A percentile compares a stretch with the other conserved stretches of the same genome.
These are phyloP conservation scores for Ambrosia hybrid DNA, from an alignment of 140 eudicot species.

Conservation along the genomic window DNA sequence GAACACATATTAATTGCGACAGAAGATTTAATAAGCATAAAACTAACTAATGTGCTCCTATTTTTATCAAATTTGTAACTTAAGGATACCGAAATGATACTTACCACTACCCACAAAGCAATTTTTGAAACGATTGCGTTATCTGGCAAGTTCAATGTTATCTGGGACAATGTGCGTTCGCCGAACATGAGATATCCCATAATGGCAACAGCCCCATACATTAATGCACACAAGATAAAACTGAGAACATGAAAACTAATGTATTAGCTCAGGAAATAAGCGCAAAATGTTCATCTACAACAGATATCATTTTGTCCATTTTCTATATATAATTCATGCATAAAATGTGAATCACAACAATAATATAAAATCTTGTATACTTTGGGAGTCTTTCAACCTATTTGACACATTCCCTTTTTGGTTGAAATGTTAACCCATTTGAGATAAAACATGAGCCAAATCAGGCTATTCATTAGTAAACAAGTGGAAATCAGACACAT, in stretches of 20 bases:
- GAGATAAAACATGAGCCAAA: background rate
- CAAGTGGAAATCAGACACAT: background rate
- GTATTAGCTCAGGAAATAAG: background rate
- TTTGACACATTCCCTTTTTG: background rate
- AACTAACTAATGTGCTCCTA: slow-evolving; percentile 12
- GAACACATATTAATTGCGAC: slow-evolving; percentile 9
- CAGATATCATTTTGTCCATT: too few species aligned
- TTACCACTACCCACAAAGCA: slow-evolving; percentile 88
- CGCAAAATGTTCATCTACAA: background rate
- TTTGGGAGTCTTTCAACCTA: background rate
- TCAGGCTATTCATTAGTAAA: background rate
- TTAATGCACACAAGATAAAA: slow-evolving; percentile 50
- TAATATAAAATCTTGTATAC: too few species aligned
- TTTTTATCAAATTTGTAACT: background rate
- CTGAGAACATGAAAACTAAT: slow-evolving; percentile 41
- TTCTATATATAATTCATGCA: too few species aligned
- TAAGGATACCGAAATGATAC: slow-evolving; percentile 16
- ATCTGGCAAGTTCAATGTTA: slow-evolving; percentile 81
- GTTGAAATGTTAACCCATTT: background rate
- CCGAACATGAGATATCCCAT: slow-evolving; percentile 96
- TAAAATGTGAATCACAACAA: too few species aligned
- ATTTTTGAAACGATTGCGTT: slow-evolving; percentile 57
- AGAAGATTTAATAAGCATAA: slow-evolving; percentile 2
- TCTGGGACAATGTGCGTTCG: slow-evolving; percentile 69
- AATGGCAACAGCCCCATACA: slow-evolving; percentile 74